phyloP scores from a whole-genome alignment of 2,329 filamentous ascomycete genomes.

The Cladosporium phlei region DNA sequence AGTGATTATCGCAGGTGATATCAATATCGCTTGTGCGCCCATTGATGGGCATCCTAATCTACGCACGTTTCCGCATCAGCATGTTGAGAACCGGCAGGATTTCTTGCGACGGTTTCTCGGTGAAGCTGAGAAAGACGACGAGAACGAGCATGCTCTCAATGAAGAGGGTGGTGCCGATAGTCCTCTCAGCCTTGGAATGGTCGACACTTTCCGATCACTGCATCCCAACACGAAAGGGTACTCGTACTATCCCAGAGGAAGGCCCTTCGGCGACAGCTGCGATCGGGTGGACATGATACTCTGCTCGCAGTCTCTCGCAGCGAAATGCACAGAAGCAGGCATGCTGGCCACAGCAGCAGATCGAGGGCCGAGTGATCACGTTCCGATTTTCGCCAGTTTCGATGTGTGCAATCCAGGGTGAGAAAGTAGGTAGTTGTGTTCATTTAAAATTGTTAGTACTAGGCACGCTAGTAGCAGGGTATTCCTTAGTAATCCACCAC shows the following conservation, averaged over 20 bases:
- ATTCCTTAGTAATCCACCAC: too few relatives aligned
- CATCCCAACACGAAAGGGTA: constrained; percentile 42
- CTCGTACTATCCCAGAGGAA: constrained; percentile 46
- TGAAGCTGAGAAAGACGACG: constrained; percentile 4
- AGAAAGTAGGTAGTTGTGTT: too few relatives aligned
- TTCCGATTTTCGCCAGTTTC: constrained; percentile 43
- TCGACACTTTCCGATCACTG: constrained; percentile 48
- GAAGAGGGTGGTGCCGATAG: too few relatives aligned
- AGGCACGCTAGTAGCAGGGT: too few relatives aligned
- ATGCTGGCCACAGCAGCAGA: constrained; percentile 42
- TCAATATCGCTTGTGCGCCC: constrained; percentile 46
- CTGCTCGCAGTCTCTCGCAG: constrained; percentile 38
- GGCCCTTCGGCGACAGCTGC: constrained; percentile 47
- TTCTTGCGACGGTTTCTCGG: constrained; percentile 48
- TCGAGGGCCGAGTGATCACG: constrained; percentile 51
- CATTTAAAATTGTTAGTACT: too few relatives aligned
- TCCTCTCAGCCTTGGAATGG: constrained; percentile 33
- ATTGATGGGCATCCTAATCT: constrained; percentile 47
- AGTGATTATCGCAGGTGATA: constrained; percentile 48
- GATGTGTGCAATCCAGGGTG: too few relatives aligned
- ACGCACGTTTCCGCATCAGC: constrained; percentile 41
- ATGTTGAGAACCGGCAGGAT: constrained; percentile 48
- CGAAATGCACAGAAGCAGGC: constrained; percentile 33
- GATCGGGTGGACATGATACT: constrained; percentile 53
- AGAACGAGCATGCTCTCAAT: constrained; percentile 14